Percentiles rank a stretch among this genome's conserved stretches.
Conservation (phyloP, 768 basidiomycete species). For the Leucocoprinus birnbaumii region DNA sequence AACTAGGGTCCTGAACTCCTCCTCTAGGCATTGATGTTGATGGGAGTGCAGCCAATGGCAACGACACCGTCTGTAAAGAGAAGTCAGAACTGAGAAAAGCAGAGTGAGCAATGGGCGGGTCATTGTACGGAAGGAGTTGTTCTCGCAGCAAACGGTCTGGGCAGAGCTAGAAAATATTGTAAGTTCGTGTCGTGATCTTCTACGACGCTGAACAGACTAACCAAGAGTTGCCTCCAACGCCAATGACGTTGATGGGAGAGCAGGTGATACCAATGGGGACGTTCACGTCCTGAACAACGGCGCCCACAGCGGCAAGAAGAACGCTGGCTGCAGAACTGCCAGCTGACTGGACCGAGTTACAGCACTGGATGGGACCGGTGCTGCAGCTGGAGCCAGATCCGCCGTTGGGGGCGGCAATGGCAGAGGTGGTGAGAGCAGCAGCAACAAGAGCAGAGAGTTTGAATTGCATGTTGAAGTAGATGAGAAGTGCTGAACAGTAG, state of each 20-base stretch:
- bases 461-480: slow-evolving; percentile 20
- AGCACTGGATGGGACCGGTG: no score
- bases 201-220: slow-evolving; percentile 6
- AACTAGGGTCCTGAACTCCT: no score
- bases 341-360: slow-evolving; percentile 9
- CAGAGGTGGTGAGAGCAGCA: slow-evolving; percentile 20
- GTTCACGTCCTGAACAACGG: slow-evolving; percentile 20
- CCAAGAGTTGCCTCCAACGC: slow-evolving; percentile 21
- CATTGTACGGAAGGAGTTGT: no score
- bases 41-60: slow-evolving; percentile 25
- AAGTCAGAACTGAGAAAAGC: neutral
- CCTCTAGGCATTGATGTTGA: slow-evolving; percentile 24
- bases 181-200: neutral
- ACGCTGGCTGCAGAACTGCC: slow-evolving; percentile 3
- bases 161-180: no score
- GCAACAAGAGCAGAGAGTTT: slow-evolving; percentile 17
- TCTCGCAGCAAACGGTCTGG: no score
- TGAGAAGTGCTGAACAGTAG: slow-evolving; percentile 13
- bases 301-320: slow-evolving; percentile 14
- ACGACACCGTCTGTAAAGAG: slow-evolving; percentile 20
- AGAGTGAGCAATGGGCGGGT: no score
- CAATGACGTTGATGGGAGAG: slow-evolving; percentile 24
- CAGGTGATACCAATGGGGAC: slow-evolving; percentile 24
- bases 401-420: slow-evolving; percentile 24
- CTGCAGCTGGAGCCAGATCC: slow-evolving; percentile 25